phyloP scores from a whole-genome alignment of 148 eudicot genomes.

The Silene uniflora region DNA sequence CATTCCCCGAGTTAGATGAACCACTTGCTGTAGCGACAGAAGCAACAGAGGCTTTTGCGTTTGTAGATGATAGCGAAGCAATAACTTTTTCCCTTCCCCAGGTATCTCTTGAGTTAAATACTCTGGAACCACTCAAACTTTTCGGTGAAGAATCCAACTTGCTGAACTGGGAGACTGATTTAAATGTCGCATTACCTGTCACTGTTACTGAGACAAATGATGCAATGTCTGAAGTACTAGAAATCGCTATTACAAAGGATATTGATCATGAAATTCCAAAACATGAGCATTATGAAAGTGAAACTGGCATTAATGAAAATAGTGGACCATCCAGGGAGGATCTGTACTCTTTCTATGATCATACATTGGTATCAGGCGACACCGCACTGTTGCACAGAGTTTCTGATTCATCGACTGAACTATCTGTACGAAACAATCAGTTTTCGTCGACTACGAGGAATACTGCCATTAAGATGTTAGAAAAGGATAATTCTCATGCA shows the following conservation, averaged over 20 bases:
- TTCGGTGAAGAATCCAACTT: slow-evolving; percentile 17
- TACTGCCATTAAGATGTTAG: slow-evolving; percentile 27
- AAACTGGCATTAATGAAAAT: slow-evolving; percentile 19
- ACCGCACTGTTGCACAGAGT: slow-evolving; percentile 25
- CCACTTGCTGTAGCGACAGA: not conserved
- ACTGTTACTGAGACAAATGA: slow-evolving; percentile 23
- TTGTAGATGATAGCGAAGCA: slow-evolving; percentile 27
- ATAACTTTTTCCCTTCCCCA: slow-evolving; percentile 23
- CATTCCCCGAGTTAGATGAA: slow-evolving; percentile 2
- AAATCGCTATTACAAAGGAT: slow-evolving; percentile 18
- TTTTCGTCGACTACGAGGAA: slow-evolving; percentile 27
- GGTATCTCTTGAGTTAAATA: slow-evolving; percentile 26
- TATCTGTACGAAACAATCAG: slow-evolving; percentile 26
- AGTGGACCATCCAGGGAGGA: slow-evolving; percentile 38
- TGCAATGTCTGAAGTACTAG: slow-evolving; percentile 27
- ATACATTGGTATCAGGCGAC: slow-evolving; percentile 24
- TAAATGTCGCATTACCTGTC: slow-evolving; percentile 22
- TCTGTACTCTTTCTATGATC: slow-evolving; percentile 55
- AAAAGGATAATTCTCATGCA: slow-evolving; percentile 24
- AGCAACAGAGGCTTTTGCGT: slow-evolving; percentile 11
- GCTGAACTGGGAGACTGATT: slow-evolving; percentile 29
- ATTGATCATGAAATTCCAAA: slow-evolving; percentile 17
- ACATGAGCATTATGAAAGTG: slow-evolving; percentile 26
- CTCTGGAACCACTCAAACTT: slow-evolving; percentile 19
- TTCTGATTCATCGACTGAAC: slow-evolving; percentile 28